Conservation (phyloP, 306 rosid genomes). For the Coriaria nepalensis region DNA sequence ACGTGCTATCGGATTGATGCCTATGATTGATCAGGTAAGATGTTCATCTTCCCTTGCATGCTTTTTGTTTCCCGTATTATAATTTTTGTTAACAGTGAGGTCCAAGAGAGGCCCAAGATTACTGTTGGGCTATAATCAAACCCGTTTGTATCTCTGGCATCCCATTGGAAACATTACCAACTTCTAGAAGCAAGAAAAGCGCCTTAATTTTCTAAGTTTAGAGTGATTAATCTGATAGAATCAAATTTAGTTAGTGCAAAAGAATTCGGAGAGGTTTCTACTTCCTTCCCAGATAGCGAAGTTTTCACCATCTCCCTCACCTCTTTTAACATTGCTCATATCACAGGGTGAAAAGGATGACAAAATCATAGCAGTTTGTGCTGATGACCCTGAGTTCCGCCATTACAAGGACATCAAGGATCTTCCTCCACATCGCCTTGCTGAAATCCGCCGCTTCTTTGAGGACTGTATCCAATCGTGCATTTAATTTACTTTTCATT, state of each 20-base stretch:
- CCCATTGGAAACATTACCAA: no score
- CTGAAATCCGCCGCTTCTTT: constrained; percentile 91
- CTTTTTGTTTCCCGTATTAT: neutral
- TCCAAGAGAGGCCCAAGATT: no score
- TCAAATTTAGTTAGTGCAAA: no score
- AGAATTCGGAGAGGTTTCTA: neutral
- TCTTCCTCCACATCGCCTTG: constrained; percentile 90
- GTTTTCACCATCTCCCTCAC: neutral
- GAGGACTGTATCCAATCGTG: constrained; percentile 83
- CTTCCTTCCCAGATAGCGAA: neutral
- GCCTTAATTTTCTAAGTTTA: no score
- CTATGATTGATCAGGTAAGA: constrained; percentile 92
- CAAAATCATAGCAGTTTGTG: constrained; percentile 97
- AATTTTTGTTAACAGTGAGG: no score
- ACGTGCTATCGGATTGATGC: constrained; percentile 98
- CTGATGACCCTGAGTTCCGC: constrained; percentile 90
- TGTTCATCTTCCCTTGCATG: neutral
- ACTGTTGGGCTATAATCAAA: no score
- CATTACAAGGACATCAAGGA: constrained; percentile 74
- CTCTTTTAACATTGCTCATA: constrained; percentile 11
- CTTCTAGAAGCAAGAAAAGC: no score
- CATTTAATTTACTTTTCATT: constrained; percentile 3
- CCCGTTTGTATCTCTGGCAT: no score
- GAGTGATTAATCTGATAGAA: no score
- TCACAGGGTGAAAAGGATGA: constrained; percentile 95